Evolutionary conservation across 1,139 yeast genomes (phyloP), one percentile per base, ranked within the genome.

Genomic region (Suzukiozyma palmioleophila): DNA sequence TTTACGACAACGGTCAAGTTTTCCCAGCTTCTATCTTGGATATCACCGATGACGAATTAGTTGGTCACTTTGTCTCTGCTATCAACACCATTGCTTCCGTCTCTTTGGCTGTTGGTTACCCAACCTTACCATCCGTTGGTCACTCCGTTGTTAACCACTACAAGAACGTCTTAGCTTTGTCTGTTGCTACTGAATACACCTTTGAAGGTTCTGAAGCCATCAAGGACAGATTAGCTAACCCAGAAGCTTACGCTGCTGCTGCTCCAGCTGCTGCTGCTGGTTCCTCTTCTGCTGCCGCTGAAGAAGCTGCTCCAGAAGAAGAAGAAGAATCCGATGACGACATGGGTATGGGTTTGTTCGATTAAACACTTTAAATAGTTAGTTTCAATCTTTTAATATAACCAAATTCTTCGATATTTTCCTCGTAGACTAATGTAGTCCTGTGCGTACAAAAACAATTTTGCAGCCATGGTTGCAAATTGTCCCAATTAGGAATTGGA

Each of bases 311-410:
- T 53, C 94, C 77, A 56, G 94, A 76, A 59, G 89, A 77, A 58
- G 82, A 74, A 53, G 86, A 77, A 50, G 82, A 77, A 52, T 80
- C 80, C 62, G 90, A 84, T 58, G 81, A 67, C 52, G 95, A 84
- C 79, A 88, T 89, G 97, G 97, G 96, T 55, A 84, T 90, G 89
- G 97, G 97, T 79, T 81, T 92, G 73, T 90, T 90, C 81, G 97
- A 90, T 81, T 92, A 92, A 81, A 58, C 72, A 48, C 43, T 13
- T 25, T 33, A 33, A 33, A 33, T 33, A 33, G 36, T 33, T 33
- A 26, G 18, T 33, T 25, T 16, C 33, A 31, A n/a, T 26, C 8
- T 26, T 26, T 7, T 28, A 28, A 28, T 28, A 28, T 4, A 18
- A 18, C 22, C 22, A 18, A 18, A 28, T 28, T 26, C 28, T 26